A percentile compares a stretch with the other conserved stretches of the same genome.
Evolutionary conservation across 495 filamentous ascomycete genomes (phyloP).

Genomic region (Aspergillus bridgeri): DNA sequence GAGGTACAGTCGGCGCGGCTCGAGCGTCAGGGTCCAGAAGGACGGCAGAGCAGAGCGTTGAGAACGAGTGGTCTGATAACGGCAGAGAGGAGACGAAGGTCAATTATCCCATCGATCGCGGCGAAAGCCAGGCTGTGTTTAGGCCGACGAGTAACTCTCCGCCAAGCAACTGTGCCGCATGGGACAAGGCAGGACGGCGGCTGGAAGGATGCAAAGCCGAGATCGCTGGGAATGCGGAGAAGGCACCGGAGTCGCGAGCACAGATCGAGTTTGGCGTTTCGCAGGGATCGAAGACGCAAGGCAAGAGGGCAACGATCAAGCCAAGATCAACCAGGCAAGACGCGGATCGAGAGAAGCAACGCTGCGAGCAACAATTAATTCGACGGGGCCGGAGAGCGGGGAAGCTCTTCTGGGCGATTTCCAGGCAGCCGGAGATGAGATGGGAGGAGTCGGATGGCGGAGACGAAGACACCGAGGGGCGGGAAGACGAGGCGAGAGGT

Average conservation of each 20-base stretch:
- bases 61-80: not conserved
- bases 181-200: constrained; percentile 16
- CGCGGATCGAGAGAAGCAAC: not conserved
- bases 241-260: not conserved
- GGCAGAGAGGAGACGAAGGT: not conserved
- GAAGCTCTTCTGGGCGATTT: constrained; percentile 2
- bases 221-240: constrained; percentile 4
- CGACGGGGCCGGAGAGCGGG: constrained; percentile 1
- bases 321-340: not conserved
- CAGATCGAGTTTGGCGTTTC: not conserved
- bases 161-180: constrained; percentile 18
- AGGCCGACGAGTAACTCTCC: constrained; percentile 1
- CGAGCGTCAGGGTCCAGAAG: not conserved
- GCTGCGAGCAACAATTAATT: not conserved
- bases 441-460: not conserved
- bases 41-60: not conserved
- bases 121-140: not conserved
- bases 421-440: not conserved
- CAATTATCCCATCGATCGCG: not conserved
- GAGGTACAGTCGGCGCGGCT: constrained; percentile 18
- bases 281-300: not conserved
- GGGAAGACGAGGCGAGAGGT: not conserved
- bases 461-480: not conserved
- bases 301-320: not conserved
- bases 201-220: not conserved